phyloP scores from a whole-genome alignment of 192 early-diverging fungal genomes.

The Backusella sp. region DNA sequence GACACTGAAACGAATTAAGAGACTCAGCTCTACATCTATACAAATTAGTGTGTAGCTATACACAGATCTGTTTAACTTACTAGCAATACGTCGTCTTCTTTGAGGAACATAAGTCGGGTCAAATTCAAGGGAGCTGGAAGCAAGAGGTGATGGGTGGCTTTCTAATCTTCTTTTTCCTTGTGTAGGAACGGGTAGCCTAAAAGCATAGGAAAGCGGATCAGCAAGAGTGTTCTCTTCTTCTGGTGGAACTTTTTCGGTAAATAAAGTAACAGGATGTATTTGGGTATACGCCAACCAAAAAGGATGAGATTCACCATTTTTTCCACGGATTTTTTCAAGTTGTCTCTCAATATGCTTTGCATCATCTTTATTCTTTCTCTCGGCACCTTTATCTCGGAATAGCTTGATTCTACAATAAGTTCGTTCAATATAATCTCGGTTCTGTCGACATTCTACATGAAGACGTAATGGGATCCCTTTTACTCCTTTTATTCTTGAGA shows the following conservation, averaged over 20 bases:
- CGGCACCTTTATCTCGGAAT: conserved; percentile 78
- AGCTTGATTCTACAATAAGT: conserved; percentile 64
- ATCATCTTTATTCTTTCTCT: conserved; percentile 80
- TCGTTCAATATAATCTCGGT: conserved; percentile 41
- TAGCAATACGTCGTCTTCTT: conserved; percentile 31
- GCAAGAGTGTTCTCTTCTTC: not conserved
- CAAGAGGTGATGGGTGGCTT: not conserved
- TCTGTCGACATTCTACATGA: conserved; percentile 39
- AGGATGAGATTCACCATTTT: conserved; percentile 48
- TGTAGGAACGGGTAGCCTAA: not conserved
- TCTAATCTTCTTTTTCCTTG: not conserved
- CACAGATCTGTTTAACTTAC: conserved; percentile 15
- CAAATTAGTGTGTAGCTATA: not conserved
- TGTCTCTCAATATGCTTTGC: conserved; percentile 67
- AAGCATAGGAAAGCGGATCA: not conserved
- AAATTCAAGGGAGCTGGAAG: conserved; percentile 40
- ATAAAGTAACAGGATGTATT: conserved; percentile 28
- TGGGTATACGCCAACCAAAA: conserved; percentile 29
- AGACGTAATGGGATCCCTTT: conserved; percentile 73
- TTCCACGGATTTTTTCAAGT: conserved; percentile 56
- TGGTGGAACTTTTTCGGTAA: conserved; percentile 18
- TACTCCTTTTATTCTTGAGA: conserved; percentile 78
- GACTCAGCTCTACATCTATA: conserved; percentile 40
- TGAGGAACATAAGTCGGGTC: conserved; percentile 68
- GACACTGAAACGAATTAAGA: conserved; percentile 55